These are phyloP conservation scores for Fusarium illudens DNA, from an alignment of 2,329 filamentous ascomycete genomes.

Conservation along the genomic window DNA sequence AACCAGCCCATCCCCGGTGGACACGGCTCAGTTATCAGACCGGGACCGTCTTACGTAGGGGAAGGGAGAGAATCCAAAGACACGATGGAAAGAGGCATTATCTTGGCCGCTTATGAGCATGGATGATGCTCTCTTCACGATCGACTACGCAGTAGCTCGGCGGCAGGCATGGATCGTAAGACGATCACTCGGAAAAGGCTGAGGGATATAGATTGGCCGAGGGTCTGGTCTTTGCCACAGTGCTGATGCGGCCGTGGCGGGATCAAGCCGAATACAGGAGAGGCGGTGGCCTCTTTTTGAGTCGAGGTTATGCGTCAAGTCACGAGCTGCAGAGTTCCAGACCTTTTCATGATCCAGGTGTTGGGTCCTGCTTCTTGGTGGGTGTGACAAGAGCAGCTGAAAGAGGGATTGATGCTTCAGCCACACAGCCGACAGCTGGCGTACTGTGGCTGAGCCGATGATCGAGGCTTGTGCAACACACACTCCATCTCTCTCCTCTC, in stretches of 20 bases:
- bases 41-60: background rate
- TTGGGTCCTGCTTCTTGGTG: no score
- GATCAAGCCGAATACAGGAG: constrained; percentile 4
- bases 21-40: background rate
- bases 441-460: background rate
- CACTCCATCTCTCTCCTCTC: background rate
- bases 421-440: background rate
- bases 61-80: background rate
- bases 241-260: constrained; percentile 25
- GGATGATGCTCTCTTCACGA: background rate
- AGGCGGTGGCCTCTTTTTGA: background rate
- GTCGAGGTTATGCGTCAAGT: constrained; percentile 7
- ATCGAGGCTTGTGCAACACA: background rate
- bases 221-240: constrained; percentile 17
- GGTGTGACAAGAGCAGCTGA: constrained; percentile 31
- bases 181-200: background rate
- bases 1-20: constrained; percentile 2
- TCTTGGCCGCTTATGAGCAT: constrained; percentile 1
- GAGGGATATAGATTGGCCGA: background rate
- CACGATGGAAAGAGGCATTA: constrained; percentile 16
- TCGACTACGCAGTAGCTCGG: background rate
- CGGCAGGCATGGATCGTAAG: background rate
- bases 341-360: background rate
- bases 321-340: constrained; percentile 7
- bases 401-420: constrained; percentile 12